phyloP scores from a whole-genome alignment of 2,329 filamentous ascomycete species.

The Trichoderma semiorbis region DNA sequence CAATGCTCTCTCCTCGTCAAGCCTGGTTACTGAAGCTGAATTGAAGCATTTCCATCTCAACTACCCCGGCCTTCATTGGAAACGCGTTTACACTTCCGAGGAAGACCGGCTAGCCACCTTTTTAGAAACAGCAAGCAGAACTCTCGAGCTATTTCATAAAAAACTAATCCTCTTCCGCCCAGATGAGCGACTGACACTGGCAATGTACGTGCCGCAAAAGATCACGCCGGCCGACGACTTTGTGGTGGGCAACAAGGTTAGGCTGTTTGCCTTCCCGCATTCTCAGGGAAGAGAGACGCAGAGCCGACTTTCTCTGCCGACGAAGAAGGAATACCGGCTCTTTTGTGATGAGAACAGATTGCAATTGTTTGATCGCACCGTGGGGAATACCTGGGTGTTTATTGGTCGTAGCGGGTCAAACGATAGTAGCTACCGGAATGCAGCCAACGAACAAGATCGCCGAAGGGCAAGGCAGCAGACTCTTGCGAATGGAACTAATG shows the following conservation, averaged over 20 bases:
- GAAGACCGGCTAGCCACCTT: conserved; percentile 36
- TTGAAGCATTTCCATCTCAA: conserved; percentile 32
- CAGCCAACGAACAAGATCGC: conserved; percentile 8
- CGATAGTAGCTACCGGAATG: conserved; percentile 31
- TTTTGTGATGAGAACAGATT: conserved; percentile 36
- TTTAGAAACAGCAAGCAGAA: conserved; percentile 28
- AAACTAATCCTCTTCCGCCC: conserved; percentile 37
- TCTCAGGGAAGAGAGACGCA: conserved; percentile 33
- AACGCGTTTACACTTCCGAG: conserved; percentile 33
- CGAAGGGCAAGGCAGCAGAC: conserved; percentile 5
- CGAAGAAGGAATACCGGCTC: conserved; percentile 36
- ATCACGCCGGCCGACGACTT: conserved; percentile 32
- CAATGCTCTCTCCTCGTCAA: conserved; percentile 37
- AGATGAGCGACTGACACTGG: conserved; percentile 36
- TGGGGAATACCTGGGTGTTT: conserved; percentile 38
- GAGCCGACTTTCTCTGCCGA: conserved; percentile 34
- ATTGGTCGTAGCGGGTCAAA: conserved; percentile 30
- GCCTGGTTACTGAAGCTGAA: conserved; percentile 30
- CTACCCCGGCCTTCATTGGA: conserved; percentile 36
- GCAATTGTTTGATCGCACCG: conserved; percentile 36
- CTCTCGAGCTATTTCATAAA: conserved; percentile 36
- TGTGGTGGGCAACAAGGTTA: conserved; percentile 32
- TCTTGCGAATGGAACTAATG: neutral
- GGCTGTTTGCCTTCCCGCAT: conserved; percentile 37
- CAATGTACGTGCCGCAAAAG: conserved; percentile 38